Conservation (phyloP, 2,329 filamentous ascomycete genomes). For the Pseudogymnoascus sp. region DNA sequence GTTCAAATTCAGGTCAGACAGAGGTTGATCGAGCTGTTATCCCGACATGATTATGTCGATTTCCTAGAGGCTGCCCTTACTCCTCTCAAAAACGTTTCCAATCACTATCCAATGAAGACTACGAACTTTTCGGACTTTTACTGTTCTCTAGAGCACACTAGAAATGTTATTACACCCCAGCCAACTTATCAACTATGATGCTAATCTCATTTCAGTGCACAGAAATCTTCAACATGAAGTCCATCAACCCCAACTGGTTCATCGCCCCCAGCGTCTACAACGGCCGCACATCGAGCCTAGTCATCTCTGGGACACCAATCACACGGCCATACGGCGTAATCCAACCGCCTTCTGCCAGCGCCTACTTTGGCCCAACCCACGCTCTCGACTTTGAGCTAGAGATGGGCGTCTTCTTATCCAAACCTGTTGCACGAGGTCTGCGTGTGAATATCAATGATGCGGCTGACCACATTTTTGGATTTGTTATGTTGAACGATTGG, state of each 20-base stretch:
- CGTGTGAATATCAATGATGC: conserved; percentile 51
- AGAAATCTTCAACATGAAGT: not conserved
- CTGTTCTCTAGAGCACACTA: conserved; percentile 14
- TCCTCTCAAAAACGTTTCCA: conserved; percentile 39
- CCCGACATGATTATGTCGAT: conserved; percentile 28
- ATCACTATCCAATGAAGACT: conserved; percentile 58
- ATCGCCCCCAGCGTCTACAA: conserved; percentile 40
- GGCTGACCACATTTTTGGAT: conserved; percentile 51
- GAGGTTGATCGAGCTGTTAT: conserved; percentile 38
- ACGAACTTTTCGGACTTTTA: conserved; percentile 66
- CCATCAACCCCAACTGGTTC: not conserved
- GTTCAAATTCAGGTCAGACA: conserved; percentile 51
- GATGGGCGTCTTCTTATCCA: conserved; percentile 20
- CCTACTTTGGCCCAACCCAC: conserved; percentile 17
- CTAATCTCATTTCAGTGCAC: not conserved
- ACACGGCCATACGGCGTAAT: conserved; percentile 40
- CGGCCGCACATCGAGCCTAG: conserved; percentile 47
- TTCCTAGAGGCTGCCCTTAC: conserved; percentile 1
- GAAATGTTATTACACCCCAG: conserved; percentile 9
- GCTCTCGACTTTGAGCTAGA: conserved; percentile 29
- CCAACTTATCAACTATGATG: not conserved
- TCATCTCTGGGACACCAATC: conserved; percentile 40
- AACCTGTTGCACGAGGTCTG: conserved; percentile 47
- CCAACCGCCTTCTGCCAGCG: conserved; percentile 35
- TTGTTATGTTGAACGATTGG: conserved; percentile 56